Percentiles rank a stretch among this genome's conserved stretches.
phyloP scores from a whole-genome alignment of 495 filamentous ascomycete species.

The Penicillium maclennaniae region DNA sequence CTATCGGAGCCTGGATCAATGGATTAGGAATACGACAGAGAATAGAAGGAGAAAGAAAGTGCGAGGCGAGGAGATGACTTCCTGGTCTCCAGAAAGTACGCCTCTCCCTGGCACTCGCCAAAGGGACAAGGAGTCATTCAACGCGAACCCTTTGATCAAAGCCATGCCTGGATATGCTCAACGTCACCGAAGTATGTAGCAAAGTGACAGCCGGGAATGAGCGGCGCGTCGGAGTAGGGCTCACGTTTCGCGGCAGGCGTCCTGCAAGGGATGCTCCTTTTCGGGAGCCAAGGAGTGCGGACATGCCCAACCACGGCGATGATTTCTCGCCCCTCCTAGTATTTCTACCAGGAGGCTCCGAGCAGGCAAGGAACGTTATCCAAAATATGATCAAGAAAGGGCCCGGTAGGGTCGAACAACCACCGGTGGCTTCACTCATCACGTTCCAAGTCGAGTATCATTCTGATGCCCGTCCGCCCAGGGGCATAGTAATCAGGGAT shows the following conservation, averaged over 20 bases:
- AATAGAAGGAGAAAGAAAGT: slow-evolving; percentile 16
- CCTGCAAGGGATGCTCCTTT: slow-evolving; percentile 38
- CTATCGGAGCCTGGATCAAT: slow-evolving; percentile 5
- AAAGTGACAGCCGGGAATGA: slow-evolving; percentile 31
- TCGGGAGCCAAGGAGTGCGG: slow-evolving; percentile 24
- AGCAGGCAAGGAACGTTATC: slow-evolving; percentile 20
- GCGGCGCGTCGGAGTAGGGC: slow-evolving; percentile 17
- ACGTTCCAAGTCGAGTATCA: slow-evolving; percentile 45
- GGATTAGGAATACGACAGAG: slow-evolving; percentile 11
- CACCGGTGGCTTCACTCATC: slow-evolving; percentile 24
- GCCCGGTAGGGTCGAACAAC: slow-evolving; percentile 10
- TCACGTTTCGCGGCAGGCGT: slow-evolving; percentile 33
- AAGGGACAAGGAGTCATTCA: slow-evolving; percentile 39
- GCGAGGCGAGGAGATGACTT: slow-evolving; percentile 18
- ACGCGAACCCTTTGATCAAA: slow-evolving; percentile 34
- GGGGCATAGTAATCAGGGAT: slow-evolving; percentile 55
- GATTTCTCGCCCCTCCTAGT: slow-evolving; percentile 20
- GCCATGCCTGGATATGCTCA: slow-evolving; percentile 47
- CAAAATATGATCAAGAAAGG: slow-evolving; percentile 3
- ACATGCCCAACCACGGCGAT: slow-evolving; percentile 24
- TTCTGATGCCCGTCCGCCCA: slow-evolving; percentile 53
- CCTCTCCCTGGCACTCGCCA: slow-evolving; percentile 27
- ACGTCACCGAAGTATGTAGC: slow-evolving; percentile 42
- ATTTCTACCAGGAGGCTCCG: slow-evolving; percentile 8
- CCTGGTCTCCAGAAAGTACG: slow-evolving; percentile 20